These are phyloP conservation scores for Lentinus tigrinus DNA, from an alignment of 768 basidiomycete species.

Conservation along the genomic window DNA sequence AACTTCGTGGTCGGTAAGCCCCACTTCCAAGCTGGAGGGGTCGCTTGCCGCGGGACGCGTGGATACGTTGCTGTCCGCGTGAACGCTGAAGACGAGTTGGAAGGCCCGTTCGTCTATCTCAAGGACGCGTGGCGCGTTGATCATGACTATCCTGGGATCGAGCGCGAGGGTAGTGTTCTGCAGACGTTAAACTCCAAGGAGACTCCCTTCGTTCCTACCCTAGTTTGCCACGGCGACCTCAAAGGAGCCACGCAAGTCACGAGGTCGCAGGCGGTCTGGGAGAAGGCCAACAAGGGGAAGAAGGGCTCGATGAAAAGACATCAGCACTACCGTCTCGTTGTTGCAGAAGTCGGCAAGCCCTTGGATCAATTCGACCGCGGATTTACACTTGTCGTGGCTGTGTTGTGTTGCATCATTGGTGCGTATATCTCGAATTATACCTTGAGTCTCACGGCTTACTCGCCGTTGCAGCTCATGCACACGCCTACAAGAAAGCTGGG, in stretches of 20 bases:
- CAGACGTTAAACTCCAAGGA: not conserved
- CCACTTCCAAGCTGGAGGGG: not conserved
- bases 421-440: not conserved
- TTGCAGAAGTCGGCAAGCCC: not conserved
- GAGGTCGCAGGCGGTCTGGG: not conserved
- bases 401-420: not conserved
- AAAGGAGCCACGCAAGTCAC: not conserved
- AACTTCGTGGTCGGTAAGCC: not conserved
- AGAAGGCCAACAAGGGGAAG: not conserved
- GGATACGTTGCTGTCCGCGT: not conserved
- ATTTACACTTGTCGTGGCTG: not conserved
- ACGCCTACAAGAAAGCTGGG: not conserved
- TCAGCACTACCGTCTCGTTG: conserved; percentile 4
- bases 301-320: not conserved
- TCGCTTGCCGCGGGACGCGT: not conserved
- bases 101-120: not conserved
- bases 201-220: not conserved
- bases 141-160: not conserved
- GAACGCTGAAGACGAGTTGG: not conserved
- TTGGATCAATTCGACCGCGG: not conserved
- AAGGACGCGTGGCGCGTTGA: not conserved
- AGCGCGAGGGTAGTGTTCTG: not conserved
- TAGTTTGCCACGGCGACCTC: not conserved
- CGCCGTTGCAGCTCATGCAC: not conserved
- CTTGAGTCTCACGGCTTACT: no score